These are phyloP conservation scores for Colletotrichum noveboracense DNA, from an alignment of 2,329 filamentous ascomycete species.

Conservation along the genomic window DNA sequence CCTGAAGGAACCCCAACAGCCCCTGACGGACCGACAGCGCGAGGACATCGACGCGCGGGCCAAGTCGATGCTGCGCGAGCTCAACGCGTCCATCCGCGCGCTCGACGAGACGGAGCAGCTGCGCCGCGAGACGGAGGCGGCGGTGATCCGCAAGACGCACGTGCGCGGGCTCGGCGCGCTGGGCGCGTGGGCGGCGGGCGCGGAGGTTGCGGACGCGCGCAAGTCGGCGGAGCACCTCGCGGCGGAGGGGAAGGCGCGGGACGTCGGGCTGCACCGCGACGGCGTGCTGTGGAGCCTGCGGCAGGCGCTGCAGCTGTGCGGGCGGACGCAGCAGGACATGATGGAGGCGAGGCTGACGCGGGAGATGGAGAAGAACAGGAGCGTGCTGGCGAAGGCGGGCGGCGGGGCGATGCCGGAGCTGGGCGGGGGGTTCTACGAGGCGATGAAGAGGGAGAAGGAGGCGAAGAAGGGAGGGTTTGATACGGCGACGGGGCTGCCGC, in stretches of 20 bases:
- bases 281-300: slow-evolving; percentile 84
- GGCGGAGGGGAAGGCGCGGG: slow-evolving; percentile 74
- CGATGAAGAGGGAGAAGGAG: slow-evolving; percentile 23
- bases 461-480: slow-evolving; percentile 8
- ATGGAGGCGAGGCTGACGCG: slow-evolving; percentile 87
- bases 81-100: slow-evolving; percentile 80
- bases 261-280: slow-evolving; percentile 75
- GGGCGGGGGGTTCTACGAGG: slow-evolving; percentile 24
- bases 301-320: slow-evolving; percentile 76
- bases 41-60: slow-evolving; percentile 88
- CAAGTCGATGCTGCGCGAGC: slow-evolving; percentile 82
- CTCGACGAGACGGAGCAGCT: slow-evolving; percentile 84
- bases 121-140: slow-evolving; percentile 76
- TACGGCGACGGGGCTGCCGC: slow-evolving; percentile 23
- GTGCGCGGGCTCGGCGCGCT: slow-evolving; percentile 68
- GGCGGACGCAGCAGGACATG: slow-evolving; percentile 83
- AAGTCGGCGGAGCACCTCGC: slow-evolving; percentile 69
- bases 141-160: slow-evolving; percentile 74
- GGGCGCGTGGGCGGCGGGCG: slow-evolving; percentile 71
- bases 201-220: slow-evolving; percentile 49
- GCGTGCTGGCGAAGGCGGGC: slow-evolving; percentile 75
- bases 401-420: slow-evolving; percentile 30
- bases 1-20: slow-evolving; percentile 41
- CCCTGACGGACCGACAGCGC: slow-evolving; percentile 80
- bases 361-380: slow-evolving; percentile 89